Conservation (phyloP, 208 protist genomes). For the Trypanosoma scelopori region DNA sequence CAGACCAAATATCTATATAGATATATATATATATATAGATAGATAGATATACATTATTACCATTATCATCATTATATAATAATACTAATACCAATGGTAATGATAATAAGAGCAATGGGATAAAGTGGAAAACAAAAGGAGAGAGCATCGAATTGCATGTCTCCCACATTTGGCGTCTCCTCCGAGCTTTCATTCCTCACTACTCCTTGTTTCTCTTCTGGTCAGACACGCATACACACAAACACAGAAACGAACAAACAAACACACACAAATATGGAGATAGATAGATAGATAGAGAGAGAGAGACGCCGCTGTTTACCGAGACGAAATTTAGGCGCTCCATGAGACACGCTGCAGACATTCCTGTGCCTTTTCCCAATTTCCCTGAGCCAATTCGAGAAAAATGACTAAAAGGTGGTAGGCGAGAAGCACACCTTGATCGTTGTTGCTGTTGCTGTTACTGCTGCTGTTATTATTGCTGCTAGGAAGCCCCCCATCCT, state of each 20-base stretch:
- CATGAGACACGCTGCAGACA: constrained; percentile 69
- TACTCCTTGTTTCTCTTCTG: neutral
- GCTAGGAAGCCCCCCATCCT: constrained; percentile 1
- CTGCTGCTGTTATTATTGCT: constrained; percentile 14
- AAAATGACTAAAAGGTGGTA: constrained; percentile 81
- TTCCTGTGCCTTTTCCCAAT: constrained; percentile 77
- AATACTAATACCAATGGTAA: no score
- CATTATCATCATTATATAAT: no score
- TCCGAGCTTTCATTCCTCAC: neutral
- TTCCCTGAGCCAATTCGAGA: constrained; percentile 83
- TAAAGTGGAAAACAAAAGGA: neutral
- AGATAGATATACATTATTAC: no score
- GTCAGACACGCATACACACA: neutral
- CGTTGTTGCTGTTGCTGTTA: constrained; percentile 5
- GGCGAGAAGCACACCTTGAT: constrained; percentile 50
- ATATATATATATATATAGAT: no score
- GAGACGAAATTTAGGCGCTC: constrained; percentile 8
- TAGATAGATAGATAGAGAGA: no score
- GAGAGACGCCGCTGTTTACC: no score
- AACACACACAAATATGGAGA: neutral
- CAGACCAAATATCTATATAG: no score
- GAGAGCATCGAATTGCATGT: neutral
- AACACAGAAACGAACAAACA: neutral
- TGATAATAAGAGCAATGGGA: neutral
- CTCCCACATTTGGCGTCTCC: no score